Evolutionary conservation across 345 rosid species (phyloP).

Genomic region (Populus simonii): DNA sequence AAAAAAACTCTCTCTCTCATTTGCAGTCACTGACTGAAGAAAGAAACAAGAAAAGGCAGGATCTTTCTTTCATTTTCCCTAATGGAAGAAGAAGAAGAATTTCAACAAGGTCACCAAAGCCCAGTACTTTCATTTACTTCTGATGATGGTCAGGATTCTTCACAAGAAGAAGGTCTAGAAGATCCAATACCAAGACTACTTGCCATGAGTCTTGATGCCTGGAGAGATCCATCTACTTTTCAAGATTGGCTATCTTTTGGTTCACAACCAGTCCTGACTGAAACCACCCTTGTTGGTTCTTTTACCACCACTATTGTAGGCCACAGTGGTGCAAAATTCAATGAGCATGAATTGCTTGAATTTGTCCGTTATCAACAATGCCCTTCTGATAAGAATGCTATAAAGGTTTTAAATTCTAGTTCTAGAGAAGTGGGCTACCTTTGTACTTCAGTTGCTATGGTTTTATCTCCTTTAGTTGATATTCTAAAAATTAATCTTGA

Average conservation of each 20-base stretch:
- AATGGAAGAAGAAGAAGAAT: too few species aligned
- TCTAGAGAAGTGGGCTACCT: conserved; percentile 70
- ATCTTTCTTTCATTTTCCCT: too few species aligned
- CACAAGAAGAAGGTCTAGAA: too few species aligned
- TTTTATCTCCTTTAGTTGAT: conserved; percentile 65
- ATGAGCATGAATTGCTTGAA: conserved; percentile 73
- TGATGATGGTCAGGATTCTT: too few species aligned
- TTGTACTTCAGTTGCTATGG: conserved; percentile 62
- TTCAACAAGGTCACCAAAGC: too few species aligned
- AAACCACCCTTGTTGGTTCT: conserved; percentile 59
- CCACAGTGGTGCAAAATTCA: conserved; percentile 23
- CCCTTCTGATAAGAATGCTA: conserved; percentile 55
- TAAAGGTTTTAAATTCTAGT: conserved; percentile 64
- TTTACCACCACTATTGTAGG: conserved; percentile 68
- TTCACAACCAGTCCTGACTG: conserved; percentile 24
- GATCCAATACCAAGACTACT: too few species aligned
- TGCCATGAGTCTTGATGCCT: too few species aligned
- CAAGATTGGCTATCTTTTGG: conserved; percentile 27
- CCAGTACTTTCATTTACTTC: too few species aligned
- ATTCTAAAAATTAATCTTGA: conserved; percentile 38
- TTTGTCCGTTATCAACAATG: conserved; percentile 71
- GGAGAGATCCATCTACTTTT: neutral
- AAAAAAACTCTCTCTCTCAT: too few species aligned
- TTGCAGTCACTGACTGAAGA: too few species aligned
- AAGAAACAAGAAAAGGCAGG: too few species aligned